A percentile compares a stretch with the other conserved stretches of the same genome.
phyloP scores from a whole-genome alignment of 768 basidiomycete genomes.

The Suillus subluteus region DNA sequence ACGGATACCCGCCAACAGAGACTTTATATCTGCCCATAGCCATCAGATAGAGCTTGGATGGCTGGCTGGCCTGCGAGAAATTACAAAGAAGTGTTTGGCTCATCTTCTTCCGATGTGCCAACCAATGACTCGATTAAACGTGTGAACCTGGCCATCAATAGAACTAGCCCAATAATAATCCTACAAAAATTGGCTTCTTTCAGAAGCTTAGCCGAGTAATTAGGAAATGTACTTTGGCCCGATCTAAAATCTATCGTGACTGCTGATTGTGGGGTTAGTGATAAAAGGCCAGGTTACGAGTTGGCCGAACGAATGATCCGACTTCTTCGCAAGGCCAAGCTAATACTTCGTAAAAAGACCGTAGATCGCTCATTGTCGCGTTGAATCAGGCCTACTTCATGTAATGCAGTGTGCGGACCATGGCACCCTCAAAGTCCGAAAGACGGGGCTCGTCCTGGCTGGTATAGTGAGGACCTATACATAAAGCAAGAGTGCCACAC shows the following conservation, averaged over 20 bases:
- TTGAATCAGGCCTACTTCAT: background rate
- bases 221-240: background rate
- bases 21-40: background rate
- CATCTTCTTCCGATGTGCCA: background rate
- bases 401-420: background rate
- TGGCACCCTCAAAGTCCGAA: background rate
- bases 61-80: background rate
- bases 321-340: background rate
- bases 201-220: background rate
- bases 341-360: background rate
- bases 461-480: background rate
- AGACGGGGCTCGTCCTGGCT: background rate
- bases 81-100: background rate
- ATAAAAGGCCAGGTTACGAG: background rate
- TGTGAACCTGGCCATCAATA: constrained; percentile 4
- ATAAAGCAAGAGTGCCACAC: background rate
- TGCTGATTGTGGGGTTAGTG: background rate
- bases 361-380: background rate
- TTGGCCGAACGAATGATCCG: background rate
- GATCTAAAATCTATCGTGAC: background rate
- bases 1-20: background rate
- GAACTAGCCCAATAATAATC: background rate
- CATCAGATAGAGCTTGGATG: background rate
- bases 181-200: background rate
- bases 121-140: background rate